Percentiles rank a stretch among this genome's conserved stretches.
phyloP scores from a whole-genome alignment of 108 stramenopile species.

The Pelagomonas calceolata region DNA sequence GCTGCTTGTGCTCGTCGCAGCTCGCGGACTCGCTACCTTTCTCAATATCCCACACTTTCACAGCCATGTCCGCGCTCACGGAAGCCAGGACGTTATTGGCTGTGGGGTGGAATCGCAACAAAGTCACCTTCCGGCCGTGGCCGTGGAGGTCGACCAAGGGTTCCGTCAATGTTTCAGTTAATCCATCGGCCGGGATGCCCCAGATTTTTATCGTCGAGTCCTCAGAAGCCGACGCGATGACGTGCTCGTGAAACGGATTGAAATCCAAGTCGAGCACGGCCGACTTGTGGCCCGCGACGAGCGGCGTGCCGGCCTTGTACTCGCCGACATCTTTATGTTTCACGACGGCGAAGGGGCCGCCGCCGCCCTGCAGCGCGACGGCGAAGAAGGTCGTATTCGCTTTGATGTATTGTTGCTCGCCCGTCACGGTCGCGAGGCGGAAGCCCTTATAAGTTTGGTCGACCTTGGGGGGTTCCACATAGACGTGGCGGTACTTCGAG shows the following conservation, averaged over 20 bases:
- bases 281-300: constrained; percentile 77
- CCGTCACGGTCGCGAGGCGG: constrained; percentile 76
- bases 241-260: constrained; percentile 87
- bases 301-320: constrained; percentile 59
- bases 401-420: constrained; percentile 98
- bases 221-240: constrained; percentile 81
- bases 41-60: constrained; percentile 95
- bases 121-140: constrained; percentile 82
- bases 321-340: constrained; percentile 72
- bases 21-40: constrained; percentile 47
- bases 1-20: constrained; percentile 56
- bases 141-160: constrained; percentile 72
- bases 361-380: constrained; percentile 73
- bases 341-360: constrained; percentile 79
- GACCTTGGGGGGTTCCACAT: constrained; percentile 28
- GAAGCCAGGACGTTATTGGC: constrained; percentile 76
- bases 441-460: constrained; percentile 18
- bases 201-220: constrained; percentile 94
- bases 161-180: constrained; percentile 64
- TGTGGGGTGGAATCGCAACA: constrained; percentile 84
- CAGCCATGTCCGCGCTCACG: constrained; percentile 67
- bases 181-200: constrained; percentile 87
- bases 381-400: constrained; percentile 95
- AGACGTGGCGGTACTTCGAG: constrained; percentile 53
- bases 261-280: constrained; percentile 92